phyloP scores from a whole-genome alignment of 352 stramenopile genomes.

The Pythium pyrilobum region DNA sequence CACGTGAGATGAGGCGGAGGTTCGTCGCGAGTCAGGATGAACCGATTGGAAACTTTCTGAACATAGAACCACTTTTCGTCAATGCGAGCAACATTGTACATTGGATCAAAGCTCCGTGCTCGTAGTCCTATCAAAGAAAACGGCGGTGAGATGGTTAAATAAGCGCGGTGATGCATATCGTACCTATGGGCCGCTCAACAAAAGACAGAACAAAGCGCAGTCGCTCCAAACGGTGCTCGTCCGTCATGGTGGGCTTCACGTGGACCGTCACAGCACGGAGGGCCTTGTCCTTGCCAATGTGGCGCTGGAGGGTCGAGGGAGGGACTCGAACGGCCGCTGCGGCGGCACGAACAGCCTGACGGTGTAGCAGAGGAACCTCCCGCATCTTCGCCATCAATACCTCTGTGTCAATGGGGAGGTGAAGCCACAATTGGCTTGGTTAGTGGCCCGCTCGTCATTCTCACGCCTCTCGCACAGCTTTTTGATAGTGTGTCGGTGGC shows the following conservation, averaged over 20 bases:
- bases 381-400: not conserved
- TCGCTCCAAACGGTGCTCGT: slow-evolving; percentile 1
- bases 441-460: not conserved
- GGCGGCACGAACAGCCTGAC: not conserved
- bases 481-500: slow-evolving; percentile 2
- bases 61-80: slow-evolving; percentile 32
- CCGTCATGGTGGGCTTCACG: not conserved
- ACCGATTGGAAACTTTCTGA: slow-evolving; percentile 3
- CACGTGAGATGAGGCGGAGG: not conserved
- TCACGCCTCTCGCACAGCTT: not conserved
- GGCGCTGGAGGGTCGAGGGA: not conserved
- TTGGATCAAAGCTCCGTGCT: slow-evolving; percentile 7
- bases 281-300: slow-evolving; percentile 12
- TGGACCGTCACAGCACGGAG: not conserved
- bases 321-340: not conserved
- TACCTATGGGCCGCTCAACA: slow-evolving; percentile 10
- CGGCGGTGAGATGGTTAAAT: not conserved
- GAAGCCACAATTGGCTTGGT: too few species aligned
- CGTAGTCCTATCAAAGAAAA: not conserved
- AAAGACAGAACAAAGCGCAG: not conserved
- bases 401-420: not conserved
- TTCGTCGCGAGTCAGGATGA: slow-evolving; percentile 14
- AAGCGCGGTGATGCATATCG: not conserved
- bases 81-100: slow-evolving; percentile 16
- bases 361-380: not conserved